Evolutionary conservation across 2,329 filamentous ascomycete genomes (phyloP), one percentile per base, ranked within the genome.

Genomic region (Aureobasidium vineae): DNA sequence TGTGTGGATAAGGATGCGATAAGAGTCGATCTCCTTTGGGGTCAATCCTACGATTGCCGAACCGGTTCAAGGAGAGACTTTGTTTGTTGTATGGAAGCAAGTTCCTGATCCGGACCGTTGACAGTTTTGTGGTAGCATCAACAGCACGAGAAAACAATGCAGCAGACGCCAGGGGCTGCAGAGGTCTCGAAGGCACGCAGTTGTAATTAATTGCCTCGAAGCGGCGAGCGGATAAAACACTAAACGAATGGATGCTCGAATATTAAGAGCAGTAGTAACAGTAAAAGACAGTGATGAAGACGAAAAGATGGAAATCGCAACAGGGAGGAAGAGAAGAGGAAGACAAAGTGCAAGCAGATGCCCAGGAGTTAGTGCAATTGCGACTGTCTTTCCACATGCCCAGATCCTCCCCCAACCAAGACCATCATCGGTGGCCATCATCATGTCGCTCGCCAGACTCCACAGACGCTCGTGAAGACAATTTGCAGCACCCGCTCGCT

Each of bases 201-300:
- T 33, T 54, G 28, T 53, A 38, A 64, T 64, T 64, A 64, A 54
- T 54, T 64, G 61, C 49, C 61, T 54, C 43, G 49, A 13, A 33
- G 40, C 43, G 61, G 19, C 19, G 11, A 28, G 26, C 5, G 4
- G 31, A 15, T 28, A 63, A 40, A 40, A 54, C 49, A 64, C 11
- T 64, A 53, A 64, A 64, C 45, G 61, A 64, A 54, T 64, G 61
- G 61, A 54, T 36, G 59, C 45, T 63, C 59, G 45, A 23, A 31
- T 63, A 63, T 52, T 49, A 49, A 26, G 43, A 61, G 57, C 57
- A 4, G 31, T 49, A 49, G 43, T 38, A 38, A 47, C 49, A 61
- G 31, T 61, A 49, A 47, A 61, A 15, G 41, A 61, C 5, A 59
- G 43, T 47, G 57, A 26, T 31, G n/a, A 38, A 36, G 31, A 49